A percentile compares a stretch with the other conserved stretches of the same genome.
phyloP scores from a whole-genome alignment of 2,329 filamentous ascomycete species.

The Myriosclerotinia scirpicola region DNA sequence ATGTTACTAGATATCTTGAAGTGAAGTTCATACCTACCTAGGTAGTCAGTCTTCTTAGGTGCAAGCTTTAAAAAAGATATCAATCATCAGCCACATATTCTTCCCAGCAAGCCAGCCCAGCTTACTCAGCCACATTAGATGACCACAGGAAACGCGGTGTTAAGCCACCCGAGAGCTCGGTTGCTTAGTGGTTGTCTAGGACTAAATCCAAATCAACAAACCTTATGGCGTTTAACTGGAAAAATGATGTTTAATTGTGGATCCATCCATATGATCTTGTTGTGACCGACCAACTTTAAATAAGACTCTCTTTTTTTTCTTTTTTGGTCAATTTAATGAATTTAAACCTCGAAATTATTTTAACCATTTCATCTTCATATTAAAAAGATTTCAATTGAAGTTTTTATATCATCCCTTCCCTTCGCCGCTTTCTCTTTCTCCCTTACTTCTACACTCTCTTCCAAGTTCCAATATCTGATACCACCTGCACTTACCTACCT shows the following conservation, averaged over 20 bases:
- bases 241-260: slow-evolving; percentile 4
- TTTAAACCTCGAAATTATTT: no score
- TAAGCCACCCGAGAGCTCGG: not conserved
- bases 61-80: not conserved
- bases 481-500: not conserved
- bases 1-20: no score
- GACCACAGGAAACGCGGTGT: not conserved
- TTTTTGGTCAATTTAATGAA: no score
- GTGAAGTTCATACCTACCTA: no score
- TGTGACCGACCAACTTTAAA: not conserved
- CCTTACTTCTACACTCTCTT: not conserved
- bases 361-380: no score
- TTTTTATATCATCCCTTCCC: no score
- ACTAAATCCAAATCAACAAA: slow-evolving; percentile 12
- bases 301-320: no score
- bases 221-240: not conserved
- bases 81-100: not conserved
- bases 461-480: no score
- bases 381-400: no score
- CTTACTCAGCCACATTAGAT: not conserved
- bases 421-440: no score
- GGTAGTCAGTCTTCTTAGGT: no score
- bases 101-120: no score
- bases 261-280: not conserved
- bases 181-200: slow-evolving; percentile 15